A percentile compares a stretch with the other conserved stretches of the same genome.
Evolutionary conservation across 2,329 filamentous ascomycete species (phyloP).

Genomic region (Davidsoniella eucalypti): DNA sequence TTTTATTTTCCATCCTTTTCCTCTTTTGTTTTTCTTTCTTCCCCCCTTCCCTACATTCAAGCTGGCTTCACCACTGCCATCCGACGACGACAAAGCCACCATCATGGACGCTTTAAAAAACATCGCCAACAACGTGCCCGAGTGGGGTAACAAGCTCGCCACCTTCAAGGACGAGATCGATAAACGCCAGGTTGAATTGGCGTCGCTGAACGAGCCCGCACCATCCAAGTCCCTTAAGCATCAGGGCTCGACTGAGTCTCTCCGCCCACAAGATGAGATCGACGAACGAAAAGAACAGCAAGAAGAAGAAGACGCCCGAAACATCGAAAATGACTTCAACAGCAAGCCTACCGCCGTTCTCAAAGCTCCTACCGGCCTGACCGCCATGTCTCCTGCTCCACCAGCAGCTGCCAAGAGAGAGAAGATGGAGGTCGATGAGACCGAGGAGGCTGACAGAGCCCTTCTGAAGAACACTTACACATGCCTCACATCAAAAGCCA

Average conservation of each 20-base stretch:
- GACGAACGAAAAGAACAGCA: constrained; percentile 9
- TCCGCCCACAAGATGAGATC: constrained; percentile 32
- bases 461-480: not conserved
- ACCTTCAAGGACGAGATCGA: constrained; percentile 45
- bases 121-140: constrained; percentile 38
- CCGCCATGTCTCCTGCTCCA: no score
- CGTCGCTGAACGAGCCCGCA: constrained; percentile 24
- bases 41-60: not conserved
- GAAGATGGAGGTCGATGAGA: not conserved
- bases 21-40: not conserved
- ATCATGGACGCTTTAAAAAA: constrained; percentile 40
- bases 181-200: constrained; percentile 43
- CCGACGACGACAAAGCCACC: constrained; percentile 10
- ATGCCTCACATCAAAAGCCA: constrained; percentile 16
- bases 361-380: not conserved
- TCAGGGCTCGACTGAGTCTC: constrained; percentile 36
- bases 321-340: not conserved
- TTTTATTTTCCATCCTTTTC: not conserved
- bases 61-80: not conserved
- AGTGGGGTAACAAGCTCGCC: constrained; percentile 42
- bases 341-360: no score
- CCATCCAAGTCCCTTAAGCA: constrained; percentile 29
- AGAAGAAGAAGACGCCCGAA: constrained; percentile 13
- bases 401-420: no score
- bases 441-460: constrained; percentile 2